Evolutionary conservation across 257 asterid species (phyloP).

Genomic region (Plantago elongata): DNA sequence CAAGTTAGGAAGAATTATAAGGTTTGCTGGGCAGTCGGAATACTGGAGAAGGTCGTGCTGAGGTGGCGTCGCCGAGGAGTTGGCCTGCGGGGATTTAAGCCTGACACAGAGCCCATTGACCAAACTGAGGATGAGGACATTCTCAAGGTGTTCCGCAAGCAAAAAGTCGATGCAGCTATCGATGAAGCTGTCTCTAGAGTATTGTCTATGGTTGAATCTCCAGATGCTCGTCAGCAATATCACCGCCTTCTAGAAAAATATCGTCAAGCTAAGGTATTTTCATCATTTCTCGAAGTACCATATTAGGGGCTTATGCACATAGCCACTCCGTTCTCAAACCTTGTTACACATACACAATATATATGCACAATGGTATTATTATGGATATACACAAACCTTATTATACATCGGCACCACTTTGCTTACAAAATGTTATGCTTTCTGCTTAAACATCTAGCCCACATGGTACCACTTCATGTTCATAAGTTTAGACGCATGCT

Average conservation of each 20-base stretch:
- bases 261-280: conserved; percentile 81
- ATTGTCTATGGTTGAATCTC: conserved; percentile 83
- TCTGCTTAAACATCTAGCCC: too few species aligned
- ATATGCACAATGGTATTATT: too few species aligned
- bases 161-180: conserved; percentile 72
- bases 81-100: conserved; percentile 79
- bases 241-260: conserved; percentile 72
- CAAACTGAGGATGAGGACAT: conserved; percentile 75
- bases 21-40: conserved; percentile 92
- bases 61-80: conserved; percentile 90
- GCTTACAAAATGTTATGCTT: too few species aligned
- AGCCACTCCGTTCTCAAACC: too few species aligned
- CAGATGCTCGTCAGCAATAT: conserved; percentile 81
- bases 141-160: conserved; percentile 71
- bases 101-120: conserved; percentile 44
- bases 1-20: conserved; percentile 72
- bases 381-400: too few species aligned
- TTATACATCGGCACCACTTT: too few species aligned
- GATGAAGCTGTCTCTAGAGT: conserved; percentile 91
- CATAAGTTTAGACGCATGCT: too few species aligned
- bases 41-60: conserved; percentile 78
- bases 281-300: background rate
- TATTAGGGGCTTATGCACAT: background rate
- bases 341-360: too few species aligned
- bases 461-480: too few species aligned